phyloP scores from a whole-genome alignment of 495 filamentous ascomycete species.

The Cairneyella variabilis region DNA sequence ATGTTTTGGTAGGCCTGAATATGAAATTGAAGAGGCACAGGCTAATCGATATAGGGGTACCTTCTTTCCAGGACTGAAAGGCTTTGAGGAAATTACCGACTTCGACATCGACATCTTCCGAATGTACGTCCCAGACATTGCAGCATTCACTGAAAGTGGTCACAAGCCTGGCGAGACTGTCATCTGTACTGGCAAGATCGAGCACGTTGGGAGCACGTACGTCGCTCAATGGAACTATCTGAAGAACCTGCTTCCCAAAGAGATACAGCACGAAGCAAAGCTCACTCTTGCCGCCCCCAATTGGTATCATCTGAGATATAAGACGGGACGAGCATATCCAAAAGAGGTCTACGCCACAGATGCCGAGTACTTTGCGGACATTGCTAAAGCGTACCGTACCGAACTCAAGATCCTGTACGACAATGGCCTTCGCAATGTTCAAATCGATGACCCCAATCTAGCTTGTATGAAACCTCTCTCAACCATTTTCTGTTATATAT shows the following conservation, averaged over 20 bases:
- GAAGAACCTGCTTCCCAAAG: conserved; percentile 54
- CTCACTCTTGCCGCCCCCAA: conserved; percentile 70
- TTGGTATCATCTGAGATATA: conserved; percentile 73
- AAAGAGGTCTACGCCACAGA: conserved; percentile 61
- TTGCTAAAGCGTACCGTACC: conserved; percentile 67
- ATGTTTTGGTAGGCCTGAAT: conserved; percentile 37
- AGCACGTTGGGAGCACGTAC: conserved; percentile 59
- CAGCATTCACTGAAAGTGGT: conserved; percentile 65
- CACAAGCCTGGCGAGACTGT: conserved; percentile 70
- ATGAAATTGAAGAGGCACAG: neutral
- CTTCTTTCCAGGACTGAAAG: conserved; percentile 73
- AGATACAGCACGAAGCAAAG: conserved; percentile 62
- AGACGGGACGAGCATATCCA: conserved; percentile 64
- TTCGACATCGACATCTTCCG: conserved; percentile 62
- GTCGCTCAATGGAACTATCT: conserved; percentile 66
- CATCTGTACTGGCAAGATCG: conserved; percentile 69
- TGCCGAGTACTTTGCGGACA: conserved; percentile 69
- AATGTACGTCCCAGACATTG: conserved; percentile 74
- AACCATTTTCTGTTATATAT: neutral
- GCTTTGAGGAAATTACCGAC: conserved; percentile 59
- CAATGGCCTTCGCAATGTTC: conserved; percentile 65
- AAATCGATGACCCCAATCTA: conserved; percentile 74
- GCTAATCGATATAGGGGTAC: conserved; percentile 56
- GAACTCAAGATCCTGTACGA: conserved; percentile 66
- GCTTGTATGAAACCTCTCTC: conserved; percentile 50